A percentile compares a stretch with the other conserved stretches of the same genome.
Evolutionary conservation across 192 early-diverging fungal species (phyloP).

Genomic region (Entomortierella chlamydospora): DNA sequence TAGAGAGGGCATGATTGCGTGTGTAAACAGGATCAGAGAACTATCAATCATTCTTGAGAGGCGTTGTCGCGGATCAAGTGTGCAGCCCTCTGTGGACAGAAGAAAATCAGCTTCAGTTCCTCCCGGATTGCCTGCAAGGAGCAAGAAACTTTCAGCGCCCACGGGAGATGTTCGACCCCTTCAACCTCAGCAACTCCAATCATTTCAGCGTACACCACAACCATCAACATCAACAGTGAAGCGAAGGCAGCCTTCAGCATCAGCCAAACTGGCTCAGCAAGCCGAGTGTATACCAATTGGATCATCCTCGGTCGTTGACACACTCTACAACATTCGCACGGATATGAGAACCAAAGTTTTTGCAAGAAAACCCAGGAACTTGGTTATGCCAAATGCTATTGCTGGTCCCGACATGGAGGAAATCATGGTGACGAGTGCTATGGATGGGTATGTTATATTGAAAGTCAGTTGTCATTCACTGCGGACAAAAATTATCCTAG

Average conservation of each 20-base stretch:
- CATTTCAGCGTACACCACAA: neutral
- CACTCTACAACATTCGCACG: conserved; percentile 29
- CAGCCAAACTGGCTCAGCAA: too few relatives aligned
- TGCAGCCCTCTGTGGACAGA: neutral
- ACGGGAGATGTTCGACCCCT: neutral
- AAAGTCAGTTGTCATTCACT: neutral
- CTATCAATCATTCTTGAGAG: conserved; percentile 32
- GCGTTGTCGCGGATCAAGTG: conserved; percentile 8
- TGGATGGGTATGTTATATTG: conserved; percentile 26
- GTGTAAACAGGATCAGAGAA: conserved; percentile 26
- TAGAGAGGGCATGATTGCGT: conserved; percentile 25
- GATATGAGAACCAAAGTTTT: conserved; percentile 29
- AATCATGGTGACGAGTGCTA: conserved; percentile 40
- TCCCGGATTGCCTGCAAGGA: neutral
- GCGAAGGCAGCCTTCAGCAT: too few relatives aligned
- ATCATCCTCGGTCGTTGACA: conserved; percentile 20
- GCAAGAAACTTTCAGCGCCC: neutral
- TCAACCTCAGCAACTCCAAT: conserved; percentile 1
- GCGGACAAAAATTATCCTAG: conserved; percentile 7
- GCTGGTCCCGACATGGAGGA: conserved; percentile 38
- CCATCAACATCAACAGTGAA: neutral
- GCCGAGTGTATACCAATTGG: conserved; percentile 9
- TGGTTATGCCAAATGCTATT: conserved; percentile 25
- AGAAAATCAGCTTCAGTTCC: neutral
- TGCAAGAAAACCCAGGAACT: conserved; percentile 26